Evolutionary conservation across 768 basidiomycete species (phyloP), one percentile per base, ranked within the genome.

Genomic region (Suillus bovinus): DNA sequence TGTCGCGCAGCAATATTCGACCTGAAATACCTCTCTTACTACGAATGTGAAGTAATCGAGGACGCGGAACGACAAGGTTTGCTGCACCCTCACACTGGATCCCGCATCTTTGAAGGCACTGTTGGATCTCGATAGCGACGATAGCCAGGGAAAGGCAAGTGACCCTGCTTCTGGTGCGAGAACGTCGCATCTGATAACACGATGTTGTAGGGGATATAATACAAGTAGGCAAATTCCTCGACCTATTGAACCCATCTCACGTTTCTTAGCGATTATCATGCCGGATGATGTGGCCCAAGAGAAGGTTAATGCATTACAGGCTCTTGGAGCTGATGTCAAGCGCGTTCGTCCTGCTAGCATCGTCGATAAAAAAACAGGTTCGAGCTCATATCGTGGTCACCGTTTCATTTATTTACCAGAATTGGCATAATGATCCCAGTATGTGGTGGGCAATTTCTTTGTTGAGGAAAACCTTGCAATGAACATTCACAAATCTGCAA

Each of bases 91-190:
- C 75, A 94, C 64, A 95, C 93, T 0, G 90, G 92, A 7, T 97
- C 93, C 0, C 86, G 93, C 8, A 94, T 99, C 42, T 99, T 99
- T 62, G 97, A 99, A 74, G 97, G 97, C 4, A 99, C 96, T 0
- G 93, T 96, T 4, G 97, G 94, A 9, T 95, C 61, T 97, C 95
- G 1, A 88, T 99, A 57, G 96, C 97, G 0, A 97, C 92, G 3
- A 91, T 99, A 57, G 91, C 94, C 2, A 83, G 84, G 66, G 94
- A 95, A 13, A 87, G 90, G 94, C 92, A 66, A 55, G 83, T 67
- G 41, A 17, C 1, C 31, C 31, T 24, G 10, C 2, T 5, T 13
- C 11, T 54, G 3, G 10, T 42, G 56, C 22, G 44, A 16, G 4
- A 11, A 36, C 20, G 11, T 27, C 5, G 34, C 38, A 42, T 59